A percentile compares a stretch with the other conserved stretches of the same genome.
Conservation (phyloP, 129 eudicot species). For the Apium graveolens region DNA sequence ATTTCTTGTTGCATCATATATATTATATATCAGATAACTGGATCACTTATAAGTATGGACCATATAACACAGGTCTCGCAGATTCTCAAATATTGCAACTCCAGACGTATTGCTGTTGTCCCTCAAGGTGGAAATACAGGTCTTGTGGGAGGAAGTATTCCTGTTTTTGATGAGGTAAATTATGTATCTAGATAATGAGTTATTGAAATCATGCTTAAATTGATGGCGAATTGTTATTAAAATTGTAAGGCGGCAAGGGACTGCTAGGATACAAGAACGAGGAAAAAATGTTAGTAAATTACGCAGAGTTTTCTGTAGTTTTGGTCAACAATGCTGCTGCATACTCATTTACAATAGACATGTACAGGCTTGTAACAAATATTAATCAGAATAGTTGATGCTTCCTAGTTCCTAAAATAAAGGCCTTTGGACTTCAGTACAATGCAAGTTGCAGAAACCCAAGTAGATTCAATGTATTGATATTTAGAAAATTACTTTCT, state of each 20-base stretch:
- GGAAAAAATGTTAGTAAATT: not conserved
- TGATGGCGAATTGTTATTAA: not conserved
- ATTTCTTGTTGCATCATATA: not conserved
- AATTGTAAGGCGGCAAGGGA: not conserved
- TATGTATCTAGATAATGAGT: not conserved
- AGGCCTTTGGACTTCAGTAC: not conserved
- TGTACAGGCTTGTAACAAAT: not conserved
- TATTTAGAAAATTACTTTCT: not conserved
- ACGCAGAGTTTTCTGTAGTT: not conserved
- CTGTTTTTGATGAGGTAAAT: constrained; percentile 86
- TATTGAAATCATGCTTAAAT: not conserved
- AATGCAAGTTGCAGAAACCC: not conserved
- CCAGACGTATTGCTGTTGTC: constrained; percentile 89
- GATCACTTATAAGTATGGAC: constrained; percentile 7
- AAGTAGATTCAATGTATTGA: not conserved
- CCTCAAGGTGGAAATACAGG: constrained; percentile 99
- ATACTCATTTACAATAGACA: not conserved
- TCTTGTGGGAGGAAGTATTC: constrained; percentile 99
- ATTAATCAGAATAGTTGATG: not conserved
- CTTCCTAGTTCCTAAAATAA: not conserved
- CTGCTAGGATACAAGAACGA: not conserved
- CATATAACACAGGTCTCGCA: constrained; percentile 64
- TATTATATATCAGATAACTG: not conserved
- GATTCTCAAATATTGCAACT: constrained; percentile 78
- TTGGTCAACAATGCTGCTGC: not conserved